Conservation (phyloP, 2,329 filamentous ascomycete genomes). For the Dactylonectria estremocensis region DNA sequence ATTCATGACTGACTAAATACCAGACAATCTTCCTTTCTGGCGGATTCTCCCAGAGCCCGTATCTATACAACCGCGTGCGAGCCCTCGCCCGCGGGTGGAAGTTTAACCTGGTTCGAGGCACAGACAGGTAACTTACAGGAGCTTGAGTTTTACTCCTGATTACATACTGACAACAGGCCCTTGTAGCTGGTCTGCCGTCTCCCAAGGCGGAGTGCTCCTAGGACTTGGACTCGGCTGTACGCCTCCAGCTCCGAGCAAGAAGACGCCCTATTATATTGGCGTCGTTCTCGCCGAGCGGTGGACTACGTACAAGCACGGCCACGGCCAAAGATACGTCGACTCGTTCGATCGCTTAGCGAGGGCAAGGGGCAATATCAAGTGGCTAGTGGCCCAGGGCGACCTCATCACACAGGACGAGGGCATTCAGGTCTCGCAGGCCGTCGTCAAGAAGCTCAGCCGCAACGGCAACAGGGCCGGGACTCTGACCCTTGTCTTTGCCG, state of each 20-base stretch:
- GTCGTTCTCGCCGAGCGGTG: conserved; percentile 25
- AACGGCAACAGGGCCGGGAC: conserved; percentile 17
- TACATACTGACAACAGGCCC: background rate
- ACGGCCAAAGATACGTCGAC: conserved; percentile 20
- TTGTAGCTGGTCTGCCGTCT: conserved; percentile 32
- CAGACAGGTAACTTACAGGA: conserved; percentile 11
- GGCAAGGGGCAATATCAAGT: conserved; percentile 33
- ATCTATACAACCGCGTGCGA: conserved; percentile 18
- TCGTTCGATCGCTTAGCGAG: background rate
- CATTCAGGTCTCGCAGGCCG: conserved; percentile 6
- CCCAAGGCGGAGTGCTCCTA: conserved; percentile 35
- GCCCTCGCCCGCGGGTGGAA: conserved; percentile 13
- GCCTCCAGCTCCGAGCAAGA: conserved; percentile 1
- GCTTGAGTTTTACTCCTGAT: no score
- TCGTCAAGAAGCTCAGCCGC: conserved; percentile 18
- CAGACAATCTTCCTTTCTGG: conserved; percentile 35
- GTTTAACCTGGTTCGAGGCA: conserved; percentile 4
- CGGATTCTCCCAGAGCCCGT: conserved; percentile 31
- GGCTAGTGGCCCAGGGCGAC: conserved; percentile 33
- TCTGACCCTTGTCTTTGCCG: conserved; percentile 22
- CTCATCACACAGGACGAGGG: conserved; percentile 23
- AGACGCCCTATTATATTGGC: conserved; percentile 27
- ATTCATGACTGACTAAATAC: background rate
- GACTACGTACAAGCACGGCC: conserved; percentile 15
- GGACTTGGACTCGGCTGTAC: conserved; percentile 23